Conservation (phyloP, 768 basidiomycete species). For the Postia placenta region DNA sequence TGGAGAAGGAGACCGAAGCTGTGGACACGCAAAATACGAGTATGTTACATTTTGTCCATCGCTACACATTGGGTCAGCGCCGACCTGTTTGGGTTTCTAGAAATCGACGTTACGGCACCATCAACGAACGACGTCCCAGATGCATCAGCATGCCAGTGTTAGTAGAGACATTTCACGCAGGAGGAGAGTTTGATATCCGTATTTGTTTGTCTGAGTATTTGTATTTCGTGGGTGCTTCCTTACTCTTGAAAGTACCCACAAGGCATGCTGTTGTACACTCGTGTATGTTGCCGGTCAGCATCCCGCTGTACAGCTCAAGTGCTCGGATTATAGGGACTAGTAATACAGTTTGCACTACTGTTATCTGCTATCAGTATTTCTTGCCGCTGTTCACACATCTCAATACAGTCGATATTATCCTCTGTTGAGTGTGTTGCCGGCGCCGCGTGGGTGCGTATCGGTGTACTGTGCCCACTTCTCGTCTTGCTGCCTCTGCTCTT, state of each 20-base stretch:
- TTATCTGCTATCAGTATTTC: background rate
- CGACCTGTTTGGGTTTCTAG: constrained; percentile 31
- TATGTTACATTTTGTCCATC: constrained; percentile 17
- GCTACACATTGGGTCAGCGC: background rate
- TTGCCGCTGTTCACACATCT: too few species aligned
- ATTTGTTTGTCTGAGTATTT: too few species aligned
- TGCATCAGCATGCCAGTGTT: constrained; percentile 84
- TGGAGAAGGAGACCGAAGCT: constrained; percentile 73
- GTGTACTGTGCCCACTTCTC: constrained; percentile 90
- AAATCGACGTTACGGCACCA: constrained; percentile 87
- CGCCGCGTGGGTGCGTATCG: constrained; percentile 80
- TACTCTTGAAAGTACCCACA: too few species aligned
- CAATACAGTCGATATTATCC: too few species aligned
- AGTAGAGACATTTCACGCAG: too few species aligned
- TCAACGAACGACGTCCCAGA: constrained; percentile 68
- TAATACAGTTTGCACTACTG: too few species aligned
- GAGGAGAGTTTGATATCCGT: too few species aligned
- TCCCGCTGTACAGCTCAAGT: background rate
- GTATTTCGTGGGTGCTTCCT: too few species aligned
- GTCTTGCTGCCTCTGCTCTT: constrained; percentile 77
- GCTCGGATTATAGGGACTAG: too few species aligned
- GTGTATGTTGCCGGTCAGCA: too few species aligned
- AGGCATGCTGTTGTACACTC: background rate
- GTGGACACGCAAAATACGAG: constrained; percentile 41
- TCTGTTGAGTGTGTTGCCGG: constrained; percentile 97